Evolutionary conservation across 1,284 basidiomycete species (phyloP), one percentile per base, ranked within the genome.

Genomic region (Omphalotus olearius): DNA sequence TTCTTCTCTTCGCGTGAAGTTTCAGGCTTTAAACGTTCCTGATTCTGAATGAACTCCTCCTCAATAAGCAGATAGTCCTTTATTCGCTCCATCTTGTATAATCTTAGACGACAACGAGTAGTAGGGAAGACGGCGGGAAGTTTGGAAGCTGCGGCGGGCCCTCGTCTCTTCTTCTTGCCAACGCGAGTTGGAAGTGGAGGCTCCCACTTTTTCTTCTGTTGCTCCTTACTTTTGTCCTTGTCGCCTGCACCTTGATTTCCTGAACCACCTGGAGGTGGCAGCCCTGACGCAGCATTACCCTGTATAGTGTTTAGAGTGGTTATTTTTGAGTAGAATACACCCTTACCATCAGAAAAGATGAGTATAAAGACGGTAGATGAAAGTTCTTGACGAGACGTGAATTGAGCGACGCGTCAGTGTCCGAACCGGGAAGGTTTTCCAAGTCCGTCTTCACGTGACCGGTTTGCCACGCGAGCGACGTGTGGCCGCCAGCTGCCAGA

Each of bases 51-150:
- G 65, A 98, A 98, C 69, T 98, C 96, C 68, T 98, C 96, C 75
- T 99, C 97, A 60, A 99, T 80, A 45, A 99, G 76, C 48, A 99
- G 75, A 69, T 98, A 98, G 67, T 99, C 97, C 73, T 99, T 98
- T 73, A 98, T 98, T 55, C 97, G 88, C 69, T 99, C 88, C 77
- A 91, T 83, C 80, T 99, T 99, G 59, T 99, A 84, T 60, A 99
- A 81, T 68, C 95, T 94, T 54, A 99, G 81, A 57, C 93, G 87
- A 74, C 96, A 99, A 52, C 97, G 86, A 30, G 95, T 98, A 40
- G 91, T 97, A 13, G 96, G 96, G 68, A 82, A 94, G 18, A 99
- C 92, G 14, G 93, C 77, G 18, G 97, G 96, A 4, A 99, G 85
- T 66, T 97, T 97, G 44, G 89, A 89, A 1, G 94, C 83, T 1